Base-by-base conservation (phyloP, 805 yeast species). In the Cyberlindnera nakhonratchasimensis region DNA sequence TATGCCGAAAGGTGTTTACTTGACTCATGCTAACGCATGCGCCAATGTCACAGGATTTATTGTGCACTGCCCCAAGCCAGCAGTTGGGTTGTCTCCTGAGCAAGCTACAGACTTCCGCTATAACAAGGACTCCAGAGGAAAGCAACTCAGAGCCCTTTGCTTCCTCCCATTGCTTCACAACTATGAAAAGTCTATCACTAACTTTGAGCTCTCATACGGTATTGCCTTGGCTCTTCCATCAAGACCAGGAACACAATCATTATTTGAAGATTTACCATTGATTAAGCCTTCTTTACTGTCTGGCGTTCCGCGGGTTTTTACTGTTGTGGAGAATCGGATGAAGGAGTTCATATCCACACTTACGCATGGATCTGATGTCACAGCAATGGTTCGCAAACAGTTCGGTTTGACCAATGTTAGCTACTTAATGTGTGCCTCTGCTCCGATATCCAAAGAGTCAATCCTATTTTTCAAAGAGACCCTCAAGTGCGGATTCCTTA, bases 141-240 rank as follows among this genome's bases (percentile, higher is more conserved):
- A 40, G 2, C 62, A 57, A 37, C 40, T 55, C 16, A 45, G 49
- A n/a, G 43, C 62, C 14, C 39, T 56, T 17, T 58, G 62, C 32
- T 75, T 75, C 50, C 61, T 78, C 22, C 84, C 84, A 3, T 62
- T 78, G 42, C 77, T 82, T 4, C 83, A 79, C 51, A 76, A 77
- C 34, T 79, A 67, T 53, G 82, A 79, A 56, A 69, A 82, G 47
- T 66, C 69, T 42, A 65, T 67, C 32, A 47, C 71, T 11, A 64
- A 66, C 26, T 62, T 64, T 50, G 69, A 66, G 8, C 45, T 74
- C 37, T 51, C 65, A 17, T 55, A 59, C 34, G 79, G 80, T 10
- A 66, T 64, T 34, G 58, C 62, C 13, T 55, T 71, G 36, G 80
- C 75, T 7, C 74, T 71, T 44, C 79, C 79, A 14, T 64, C 72